Base-by-base conservation (phyloP, 371 early-diverging fungal genomes). In the Actinomucor elegans region DNA sequence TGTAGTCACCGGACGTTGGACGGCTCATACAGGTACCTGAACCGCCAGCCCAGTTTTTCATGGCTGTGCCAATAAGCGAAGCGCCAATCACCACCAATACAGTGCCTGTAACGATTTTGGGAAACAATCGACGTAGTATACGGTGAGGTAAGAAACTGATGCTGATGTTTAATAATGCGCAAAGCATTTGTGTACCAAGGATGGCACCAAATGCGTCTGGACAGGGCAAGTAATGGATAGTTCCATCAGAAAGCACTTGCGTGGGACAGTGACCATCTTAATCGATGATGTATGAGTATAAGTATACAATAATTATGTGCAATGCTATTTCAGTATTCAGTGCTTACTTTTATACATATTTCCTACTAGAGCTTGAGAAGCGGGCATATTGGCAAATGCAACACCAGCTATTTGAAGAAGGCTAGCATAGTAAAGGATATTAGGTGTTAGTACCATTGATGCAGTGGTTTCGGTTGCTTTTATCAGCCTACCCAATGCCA, bases 11-110 rank as follows among this genome's bases (percentile, higher is more conserved):
- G 24, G 62, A 37, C 4, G 21, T 49, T 3, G 69, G 69, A 15
- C 64, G 52, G 24, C 37, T 48, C 59, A 64, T 69, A 28, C 75
- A 74, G 15, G 18, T n/a, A 10, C 78, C 78, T 18, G 65, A 48
- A 36, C 82, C 82, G 15, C 82, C 82, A 31, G 75, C 82, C 82
- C 82, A 82, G 24, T 71, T 69, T 17, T 64, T 41, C 48, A 79
- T 65, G 2, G 73, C 79, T 15, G 73, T 66, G 23, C 63, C 63
- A 31, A 80, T 60, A 8, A 83, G 53, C 3, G 71, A 65, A 17
- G 72, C 69, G 8, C 83, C 83, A 24, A 83, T 83, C 58, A 81
- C 53, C 26, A 77, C 55, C 20, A 82, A 69, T 2, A 79, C 77
- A 10, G 64, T 60, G 52, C 83, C 83, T 3, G 76, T 75, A 5